Base-by-base conservation (phyloP, 1,284 basidiomycete genomes). In the Tremellales sp. region DNA sequence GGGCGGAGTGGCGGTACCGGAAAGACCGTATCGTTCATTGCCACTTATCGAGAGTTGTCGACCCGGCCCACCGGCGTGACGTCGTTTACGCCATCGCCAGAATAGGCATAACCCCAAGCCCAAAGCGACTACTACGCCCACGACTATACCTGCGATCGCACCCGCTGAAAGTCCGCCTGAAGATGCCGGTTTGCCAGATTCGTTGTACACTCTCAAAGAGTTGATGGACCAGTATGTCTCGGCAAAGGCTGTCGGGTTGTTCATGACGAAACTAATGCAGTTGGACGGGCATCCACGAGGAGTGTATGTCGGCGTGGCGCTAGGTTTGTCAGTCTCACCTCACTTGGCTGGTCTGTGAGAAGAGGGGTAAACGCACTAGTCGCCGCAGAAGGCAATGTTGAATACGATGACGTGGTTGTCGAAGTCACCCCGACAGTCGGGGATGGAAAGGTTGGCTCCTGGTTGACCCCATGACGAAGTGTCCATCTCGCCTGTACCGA, bases 181-280 rank as follows among this genome's bases (percentile, higher is more conserved):
- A 11, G 48, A 46, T n/a, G 62, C 48, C 13, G 55, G 45, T 40
- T 58, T 53, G n/a, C 65, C 62, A 17, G 52, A 51, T 11, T 58
- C 48, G 23, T 75, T 78, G 68, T 84, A 85, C 8, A 83, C 74
- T 22, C 77, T 75, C 27, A 85, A 64, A 3, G 79, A 76, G 59
- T 81, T 80, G 64, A 85, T 74, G 47, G 80, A 80, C 82, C 83
- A 85, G 66, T 81, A 84, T 3, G 83, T 81, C 12, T 83, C 75
- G 15, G 48, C 43, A 64, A 84, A 84, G 12, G 74, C 76, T 8
- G 63, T 50, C 0, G 84, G 82, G 55, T 82, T 77, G 52, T 80
- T 77, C 57, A 79, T 62, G 27, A 83, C 82, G 59, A 76, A 68
- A 17, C 52, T 52, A 2, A 51, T 36, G 48, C 70, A 71, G 2